Conservation (phyloP, 2,329 filamentous ascomycete species). For the Blastomyces emzantsi region DNA sequence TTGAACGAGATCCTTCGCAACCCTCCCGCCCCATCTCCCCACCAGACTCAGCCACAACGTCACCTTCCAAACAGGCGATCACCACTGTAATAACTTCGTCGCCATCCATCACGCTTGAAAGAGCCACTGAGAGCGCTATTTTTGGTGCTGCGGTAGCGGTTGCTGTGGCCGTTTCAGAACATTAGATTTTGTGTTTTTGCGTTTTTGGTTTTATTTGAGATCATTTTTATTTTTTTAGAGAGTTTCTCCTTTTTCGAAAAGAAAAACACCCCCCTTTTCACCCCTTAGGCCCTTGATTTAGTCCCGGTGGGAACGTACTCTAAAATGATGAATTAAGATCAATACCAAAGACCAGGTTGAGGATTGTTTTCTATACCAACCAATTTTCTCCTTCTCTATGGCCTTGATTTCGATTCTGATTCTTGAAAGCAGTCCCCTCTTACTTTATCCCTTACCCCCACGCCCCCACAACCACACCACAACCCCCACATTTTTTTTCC, state of each 20-base stretch:
- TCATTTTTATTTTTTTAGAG: background rate
- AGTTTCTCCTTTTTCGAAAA: background rate
- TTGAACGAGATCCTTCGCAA: conserved; percentile 14
- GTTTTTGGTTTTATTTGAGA: background rate
- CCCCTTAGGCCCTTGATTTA: background rate
- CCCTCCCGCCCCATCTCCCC: conserved; percentile 2
- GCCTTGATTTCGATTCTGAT: no score
- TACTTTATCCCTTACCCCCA: no score
- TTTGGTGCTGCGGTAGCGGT: conserved; percentile 41
- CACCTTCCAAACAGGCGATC: background rate
- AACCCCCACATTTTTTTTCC: no score
- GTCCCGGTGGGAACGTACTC: no score
- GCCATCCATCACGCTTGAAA: conserved; percentile 32
- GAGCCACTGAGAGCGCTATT: conserved; percentile 38
- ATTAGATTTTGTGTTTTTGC: conserved; percentile 12
- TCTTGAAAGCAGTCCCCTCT: no score
- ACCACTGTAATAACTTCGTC: conserved; percentile 12
- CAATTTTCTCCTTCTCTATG: no score
- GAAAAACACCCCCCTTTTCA: background rate
- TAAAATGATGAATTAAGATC: background rate
- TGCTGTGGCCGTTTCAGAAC: conserved; percentile 31
- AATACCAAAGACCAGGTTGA: background rate
- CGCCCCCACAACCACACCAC: no score
- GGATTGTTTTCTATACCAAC: no score
- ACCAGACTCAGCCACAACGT: background rate